phyloP scores from a whole-genome alignment of 345 rosid species.

The Sonneratia alba region DNA sequence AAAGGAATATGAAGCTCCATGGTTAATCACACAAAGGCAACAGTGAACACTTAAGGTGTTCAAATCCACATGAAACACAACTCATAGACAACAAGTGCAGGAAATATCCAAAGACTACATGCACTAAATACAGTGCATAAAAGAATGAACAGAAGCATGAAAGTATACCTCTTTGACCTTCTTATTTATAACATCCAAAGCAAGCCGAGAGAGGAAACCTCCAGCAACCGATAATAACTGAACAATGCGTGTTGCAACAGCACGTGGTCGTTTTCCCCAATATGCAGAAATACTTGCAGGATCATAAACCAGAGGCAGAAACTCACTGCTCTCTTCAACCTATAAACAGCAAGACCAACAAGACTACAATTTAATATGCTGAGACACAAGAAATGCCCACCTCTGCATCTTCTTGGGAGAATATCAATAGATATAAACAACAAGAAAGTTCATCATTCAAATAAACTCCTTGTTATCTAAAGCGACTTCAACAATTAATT shows the following conservation, averaged over 20 bases:
- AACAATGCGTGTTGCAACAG: constrained; percentile 72
- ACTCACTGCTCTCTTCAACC: constrained; percentile 91
- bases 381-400: neutral
- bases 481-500: neutral
- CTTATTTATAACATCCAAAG: constrained; percentile 64
- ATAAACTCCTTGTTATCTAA: neutral
- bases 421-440: neutral
- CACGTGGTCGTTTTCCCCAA: constrained; percentile 96
- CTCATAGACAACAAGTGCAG: neutral
- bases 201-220: constrained; percentile 78
- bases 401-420: neutral
- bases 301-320: constrained; percentile 81
- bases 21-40: neutral
- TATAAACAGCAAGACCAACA: constrained; percentile 13
- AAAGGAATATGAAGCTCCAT: neutral
- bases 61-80: neutral
- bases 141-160: neutral
- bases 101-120: neutral
- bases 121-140: neutral
- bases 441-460: neutral
- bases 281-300: constrained; percentile 77
- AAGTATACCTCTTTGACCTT: constrained; percentile 66
- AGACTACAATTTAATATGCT: constrained; percentile 1
- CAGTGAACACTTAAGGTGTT: neutral
- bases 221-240: constrained; percentile 90